Percentiles rank a stretch among this genome's conserved stretches.
Evolutionary conservation across 305 asterid species (phyloP).

Genomic region (Solanum chacoense): DNA sequence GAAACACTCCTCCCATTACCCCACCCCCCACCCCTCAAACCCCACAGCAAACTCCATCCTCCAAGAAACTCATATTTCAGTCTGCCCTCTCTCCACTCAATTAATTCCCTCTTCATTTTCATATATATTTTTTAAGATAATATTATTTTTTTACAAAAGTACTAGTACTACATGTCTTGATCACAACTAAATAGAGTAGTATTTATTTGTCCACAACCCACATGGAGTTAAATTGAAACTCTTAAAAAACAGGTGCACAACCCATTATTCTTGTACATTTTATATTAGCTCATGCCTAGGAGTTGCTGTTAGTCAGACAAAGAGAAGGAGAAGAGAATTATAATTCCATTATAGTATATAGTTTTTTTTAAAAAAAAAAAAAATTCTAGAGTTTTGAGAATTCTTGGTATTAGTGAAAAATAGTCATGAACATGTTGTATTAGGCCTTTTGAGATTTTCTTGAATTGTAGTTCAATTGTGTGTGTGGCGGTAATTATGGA

Average conservation of each 20-base stretch:
- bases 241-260: slow-evolving; percentile 23
- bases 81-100: slow-evolving; percentile 9
- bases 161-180: slow-evolving; percentile 34
- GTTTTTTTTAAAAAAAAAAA: not conserved
- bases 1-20: slow-evolving; percentile 34
- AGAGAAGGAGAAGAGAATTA: not conserved
- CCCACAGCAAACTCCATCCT: not conserved
- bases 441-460: slow-evolving; percentile 6
- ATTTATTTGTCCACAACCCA: slow-evolving; percentile 44
- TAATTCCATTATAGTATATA: too few species aligned
- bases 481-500: slow-evolving; percentile 22
- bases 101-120: slow-evolving; percentile 13
- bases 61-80: not conserved
- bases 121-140: not conserved
- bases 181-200: slow-evolving; percentile 36
- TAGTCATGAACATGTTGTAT: slow-evolving; percentile 8
- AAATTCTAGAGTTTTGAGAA: slow-evolving; percentile 3
- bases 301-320: slow-evolving; percentile 45
- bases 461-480: not conserved
- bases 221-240: slow-evolving; percentile 48
- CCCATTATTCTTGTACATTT: slow-evolving; percentile 22
- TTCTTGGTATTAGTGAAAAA: slow-evolving; percentile 39
- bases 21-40: not conserved
- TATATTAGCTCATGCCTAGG: slow-evolving; percentile 33
- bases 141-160: not conserved